Evolutionary conservation across 306 rosid genomes (phyloP), one percentile per base, ranked within the genome.

Genomic region (Lathyrus aphaca): DNA sequence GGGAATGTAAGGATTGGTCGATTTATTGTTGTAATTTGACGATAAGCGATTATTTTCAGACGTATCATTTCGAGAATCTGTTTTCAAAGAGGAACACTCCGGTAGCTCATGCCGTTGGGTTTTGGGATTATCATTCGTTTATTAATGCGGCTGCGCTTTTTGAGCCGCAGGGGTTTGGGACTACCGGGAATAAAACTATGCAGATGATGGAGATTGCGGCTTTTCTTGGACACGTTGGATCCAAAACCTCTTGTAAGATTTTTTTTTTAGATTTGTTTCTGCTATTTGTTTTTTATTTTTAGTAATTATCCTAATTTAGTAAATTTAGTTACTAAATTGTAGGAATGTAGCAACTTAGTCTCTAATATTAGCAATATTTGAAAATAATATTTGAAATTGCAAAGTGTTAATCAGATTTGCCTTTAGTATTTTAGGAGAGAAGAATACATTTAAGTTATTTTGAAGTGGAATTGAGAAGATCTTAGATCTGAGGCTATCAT

Each of bases 181-280:
- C 99, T 76, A 91, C 97, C 6, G 99, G 99, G 0, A 84, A 83
- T 13, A 89, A 91, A 79, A 74, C 69, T 2, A 54, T 14, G 68
- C 92, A 89, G 88, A 89, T 94, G 99, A 87, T 56, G 83, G 99
- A 94, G 78, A 14, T 94, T 42, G 95, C 97, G 0, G 99, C 99
- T 0, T 94, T 94, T 62, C 84, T 94, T 1, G 97, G 88, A 27
- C 99, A 94, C 13, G 97, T 94, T 15, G 99, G 95, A 69, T 53
- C 85, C 83, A 80, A 87, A 79, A 94, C 99, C 16, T 65, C 99
- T 62, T 94, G 99, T 94, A 67, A 14, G 69, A 50, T 17, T 17
- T 45, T 5, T 46, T 46, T 46, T 1, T 46, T 46, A n/a, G 49
- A 44, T 14, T 45, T 49, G 11, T 25, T 25, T 25, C 3, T 25